Evolutionary conservation across 345 rosid species (phyloP).

Genomic region (Bruguiera parviflora): DNA sequence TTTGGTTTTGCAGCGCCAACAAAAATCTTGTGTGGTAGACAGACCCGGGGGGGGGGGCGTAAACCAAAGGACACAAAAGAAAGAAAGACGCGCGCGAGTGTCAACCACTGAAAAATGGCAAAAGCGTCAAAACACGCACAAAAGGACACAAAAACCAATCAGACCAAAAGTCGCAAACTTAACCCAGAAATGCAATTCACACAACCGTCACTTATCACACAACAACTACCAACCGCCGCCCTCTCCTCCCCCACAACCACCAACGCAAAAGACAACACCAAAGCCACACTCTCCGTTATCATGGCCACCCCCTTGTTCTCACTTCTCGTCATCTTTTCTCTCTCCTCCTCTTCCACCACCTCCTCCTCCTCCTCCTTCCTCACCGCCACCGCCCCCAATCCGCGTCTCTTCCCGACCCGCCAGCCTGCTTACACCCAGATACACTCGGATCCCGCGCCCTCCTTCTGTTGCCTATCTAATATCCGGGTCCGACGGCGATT

Average conservation of each 20-base stretch:
- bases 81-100: too few relatives aligned
- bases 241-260: conserved; percentile 10
- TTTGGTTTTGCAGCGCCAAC: too few relatives aligned
- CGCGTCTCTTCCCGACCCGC: conserved; percentile 61
- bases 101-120: too few relatives aligned
- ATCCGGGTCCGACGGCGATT: conserved; percentile 68
- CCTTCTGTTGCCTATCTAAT: conserved; percentile 76
- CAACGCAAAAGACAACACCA: conserved; percentile 36
- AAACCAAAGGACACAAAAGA: too few relatives aligned
- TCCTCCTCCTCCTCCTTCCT: conserved; percentile 18
- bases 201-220: not conserved
- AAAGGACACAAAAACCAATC: too few relatives aligned
- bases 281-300: conserved; percentile 51
- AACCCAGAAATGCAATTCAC: conserved; percentile 15
- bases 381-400: conserved; percentile 41
- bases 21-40: too few relatives aligned
- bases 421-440: conserved; percentile 39
- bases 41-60: too few relatives aligned
- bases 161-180: too few relatives aligned
- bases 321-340: conserved; percentile 57
- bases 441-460: conserved; percentile 53
- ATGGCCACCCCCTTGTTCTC: conserved; percentile 57
- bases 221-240: conserved; percentile 3
- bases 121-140: not conserved
- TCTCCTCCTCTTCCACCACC: conserved; percentile 17